Percentiles rank a stretch among this genome's conserved stretches.
These are phyloP conservation scores for Hapsidospora chrysogenum DNA, from an alignment of 495 filamentous ascomycete species.

Conservation along the genomic window DNA sequence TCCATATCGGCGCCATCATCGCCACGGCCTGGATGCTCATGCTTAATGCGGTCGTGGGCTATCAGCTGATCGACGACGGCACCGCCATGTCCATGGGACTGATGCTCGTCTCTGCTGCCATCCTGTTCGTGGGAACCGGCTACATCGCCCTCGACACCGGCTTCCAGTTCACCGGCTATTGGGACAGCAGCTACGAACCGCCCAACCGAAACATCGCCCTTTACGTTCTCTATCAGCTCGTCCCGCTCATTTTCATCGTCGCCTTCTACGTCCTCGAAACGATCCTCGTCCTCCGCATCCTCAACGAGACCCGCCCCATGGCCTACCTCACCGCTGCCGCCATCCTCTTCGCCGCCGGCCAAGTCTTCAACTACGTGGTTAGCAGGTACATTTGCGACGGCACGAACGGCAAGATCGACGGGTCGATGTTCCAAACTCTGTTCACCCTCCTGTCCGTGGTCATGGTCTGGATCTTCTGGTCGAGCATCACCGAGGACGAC, in stretches of 20 bases:
- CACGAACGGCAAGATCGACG: conserved; percentile 73
- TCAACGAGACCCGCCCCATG: conserved; percentile 82
- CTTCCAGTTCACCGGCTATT: conserved; percentile 69
- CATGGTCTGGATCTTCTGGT: conserved; percentile 89
- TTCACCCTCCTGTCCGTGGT: conserved; percentile 76
- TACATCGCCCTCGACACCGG: conserved; percentile 94
- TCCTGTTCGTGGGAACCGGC: conserved; percentile 76
- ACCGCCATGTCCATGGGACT: conserved; percentile 70
- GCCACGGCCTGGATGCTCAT: conserved; percentile 84
- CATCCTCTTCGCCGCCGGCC: conserved; percentile 74
- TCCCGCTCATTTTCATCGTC: conserved; percentile 74
- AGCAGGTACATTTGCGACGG: conserved; percentile 79
- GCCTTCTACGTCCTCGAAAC: conserved; percentile 71
- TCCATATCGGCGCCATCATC: conserved; percentile 78
- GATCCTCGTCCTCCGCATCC: conserved; percentile 62
- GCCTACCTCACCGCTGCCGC: conserved; percentile 58
- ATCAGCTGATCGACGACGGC: conserved; percentile 85
- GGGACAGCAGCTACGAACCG: conserved; percentile 33
- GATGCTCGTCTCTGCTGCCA: conserved; percentile 46
- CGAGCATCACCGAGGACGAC: conserved; percentile 96
- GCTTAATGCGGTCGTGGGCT: conserved; percentile 84
- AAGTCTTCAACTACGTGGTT: conserved; percentile 90
- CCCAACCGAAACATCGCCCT: conserved; percentile 67
- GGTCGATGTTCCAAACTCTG: conserved; percentile 80
- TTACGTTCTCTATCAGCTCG: conserved; percentile 86